Conservation (phyloP, 495 filamentous ascomycete genomes). For the Talaromyces nanjingensis region DNA sequence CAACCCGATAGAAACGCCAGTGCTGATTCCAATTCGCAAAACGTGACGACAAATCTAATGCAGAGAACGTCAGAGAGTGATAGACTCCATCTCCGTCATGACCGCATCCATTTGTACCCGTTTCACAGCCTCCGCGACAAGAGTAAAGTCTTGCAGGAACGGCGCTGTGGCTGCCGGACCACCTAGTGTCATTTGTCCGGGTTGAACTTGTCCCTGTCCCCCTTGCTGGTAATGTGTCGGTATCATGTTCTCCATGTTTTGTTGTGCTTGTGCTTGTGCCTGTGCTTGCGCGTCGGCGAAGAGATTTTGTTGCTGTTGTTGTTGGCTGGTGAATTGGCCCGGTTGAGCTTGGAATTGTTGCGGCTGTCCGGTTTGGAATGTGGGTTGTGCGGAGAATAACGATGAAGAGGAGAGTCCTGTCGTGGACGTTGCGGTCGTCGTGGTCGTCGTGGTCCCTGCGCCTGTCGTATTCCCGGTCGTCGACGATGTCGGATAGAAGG, state of each 20-base stretch:
- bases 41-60: neutral
- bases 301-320: neutral
- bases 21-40: neutral
- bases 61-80: slow-evolving; percentile 26
- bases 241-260: neutral
- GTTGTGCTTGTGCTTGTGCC: neutral
- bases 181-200: slow-evolving; percentile 28
- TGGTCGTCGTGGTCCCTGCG: slow-evolving; percentile 11
- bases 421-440: slow-evolving; percentile 10
- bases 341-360: neutral
- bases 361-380: neutral
- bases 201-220: slow-evolving; percentile 14
- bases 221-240: neutral
- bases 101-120: slow-evolving; percentile 82
- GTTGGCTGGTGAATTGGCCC: neutral
- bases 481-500: slow-evolving; percentile 4
- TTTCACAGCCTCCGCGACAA: slow-evolving; percentile 93
- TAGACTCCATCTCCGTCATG: slow-evolving; percentile 69
- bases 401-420: neutral
- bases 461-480: neutral
- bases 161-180: slow-evolving; percentile 47
- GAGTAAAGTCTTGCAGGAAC: slow-evolving; percentile 70
- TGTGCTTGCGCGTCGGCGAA: neutral
- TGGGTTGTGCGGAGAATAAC: neutral
- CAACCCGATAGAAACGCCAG: neutral